Evolutionary conservation across 495 filamentous ascomycete genomes (phyloP), one percentile per base, ranked within the genome.

Genomic region (Lepraria neglecta): DNA sequence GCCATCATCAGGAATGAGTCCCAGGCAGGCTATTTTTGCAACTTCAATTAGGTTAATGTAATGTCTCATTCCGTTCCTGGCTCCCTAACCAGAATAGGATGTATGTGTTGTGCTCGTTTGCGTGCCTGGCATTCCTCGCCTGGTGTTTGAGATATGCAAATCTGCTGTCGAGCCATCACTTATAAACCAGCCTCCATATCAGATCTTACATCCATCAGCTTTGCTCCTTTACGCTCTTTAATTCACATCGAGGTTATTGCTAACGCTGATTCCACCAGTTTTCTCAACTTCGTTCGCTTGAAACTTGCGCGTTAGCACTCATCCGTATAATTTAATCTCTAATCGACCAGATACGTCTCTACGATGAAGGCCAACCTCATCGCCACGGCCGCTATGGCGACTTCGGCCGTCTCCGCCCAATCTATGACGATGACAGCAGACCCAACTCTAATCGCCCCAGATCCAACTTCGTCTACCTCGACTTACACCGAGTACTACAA

Each of bases 91-190:
- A 5, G 24, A 57, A 59, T 24, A 43, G 56, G 55, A 33, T 58
- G 24, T 65, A 51, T 65, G 65, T 68, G 60, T 68, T 68, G 43
- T 68, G 60, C 38, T 61, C 56, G 67, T 51, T 66, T 69, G 54
- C 67, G 64, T 63, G 46, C 48, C 61, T 64, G 48, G 56, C 67
- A 69, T 69, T 69, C 67, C 67, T 69, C 48, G 54, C 64, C 53
- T 59, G 58, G 35, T n/a, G 3, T 42, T 24, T 15, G 30, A 64
- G 51, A 65, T 62, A 65, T 67, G 67, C 57, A 65, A 63, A 62
- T 63, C 48, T 57, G 58, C 40, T 56, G 28, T 45, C 62, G 58
- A 69, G 62, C 65, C 65, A 65, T 56, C 52, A 47, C 43, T 65
- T 69, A 69, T 69, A 69, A 64, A 30, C 35, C 42, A 51, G 19